phyloP scores from a whole-genome alignment of 2,329 filamentous ascomycete genomes.

The Colletotrichum tropicale region DNA sequence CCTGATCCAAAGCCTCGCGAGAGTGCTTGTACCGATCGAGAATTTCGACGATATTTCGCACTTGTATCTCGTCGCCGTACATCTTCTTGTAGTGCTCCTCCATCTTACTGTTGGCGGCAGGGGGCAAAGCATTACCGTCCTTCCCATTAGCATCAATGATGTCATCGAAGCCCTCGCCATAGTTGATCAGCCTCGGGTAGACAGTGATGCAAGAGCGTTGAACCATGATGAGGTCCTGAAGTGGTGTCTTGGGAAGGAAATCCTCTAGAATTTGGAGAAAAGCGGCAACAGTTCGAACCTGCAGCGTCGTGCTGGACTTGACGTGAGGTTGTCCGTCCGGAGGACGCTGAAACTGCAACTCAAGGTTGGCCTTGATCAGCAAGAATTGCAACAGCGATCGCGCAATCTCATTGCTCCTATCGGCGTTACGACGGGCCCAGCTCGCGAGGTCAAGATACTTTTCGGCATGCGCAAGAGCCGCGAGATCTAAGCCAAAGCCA shows the following conservation, averaged over 20 bases:
- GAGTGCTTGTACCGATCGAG: constrained; percentile 90
- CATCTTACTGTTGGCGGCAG: constrained; percentile 86
- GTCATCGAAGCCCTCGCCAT: constrained; percentile 89
- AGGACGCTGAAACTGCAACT: constrained; percentile 74
- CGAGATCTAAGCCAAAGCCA: constrained; percentile 86
- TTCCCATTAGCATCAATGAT: constrained; percentile 86
- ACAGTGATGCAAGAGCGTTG: constrained; percentile 89
- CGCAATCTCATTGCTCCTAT: constrained; percentile 71
- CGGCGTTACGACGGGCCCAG: constrained; percentile 77
- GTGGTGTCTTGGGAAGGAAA: constrained; percentile 61
- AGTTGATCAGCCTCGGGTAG: constrained; percentile 95
- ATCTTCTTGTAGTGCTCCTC: constrained; percentile 98
- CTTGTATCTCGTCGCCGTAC: constrained; percentile 90
- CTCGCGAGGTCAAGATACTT: constrained; percentile 79
- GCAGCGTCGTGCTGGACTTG: constrained; percentile 74
- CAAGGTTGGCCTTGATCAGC: constrained; percentile 81
- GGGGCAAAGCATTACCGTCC: constrained; percentile 80
- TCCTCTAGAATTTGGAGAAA: constrained; percentile 82
- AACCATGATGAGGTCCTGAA: constrained; percentile 76
- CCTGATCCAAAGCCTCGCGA: constrained; percentile 81
- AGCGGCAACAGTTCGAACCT: constrained; percentile 83
- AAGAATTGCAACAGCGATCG: constrained; percentile 79
- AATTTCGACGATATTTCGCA: constrained; percentile 83
- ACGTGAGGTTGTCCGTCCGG: constrained; percentile 62
- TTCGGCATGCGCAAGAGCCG: constrained; percentile 82